Evolutionary conservation across 2,329 filamentous ascomycete genomes (phyloP).

Genomic region (Colletotrichum brevisporum): DNA sequence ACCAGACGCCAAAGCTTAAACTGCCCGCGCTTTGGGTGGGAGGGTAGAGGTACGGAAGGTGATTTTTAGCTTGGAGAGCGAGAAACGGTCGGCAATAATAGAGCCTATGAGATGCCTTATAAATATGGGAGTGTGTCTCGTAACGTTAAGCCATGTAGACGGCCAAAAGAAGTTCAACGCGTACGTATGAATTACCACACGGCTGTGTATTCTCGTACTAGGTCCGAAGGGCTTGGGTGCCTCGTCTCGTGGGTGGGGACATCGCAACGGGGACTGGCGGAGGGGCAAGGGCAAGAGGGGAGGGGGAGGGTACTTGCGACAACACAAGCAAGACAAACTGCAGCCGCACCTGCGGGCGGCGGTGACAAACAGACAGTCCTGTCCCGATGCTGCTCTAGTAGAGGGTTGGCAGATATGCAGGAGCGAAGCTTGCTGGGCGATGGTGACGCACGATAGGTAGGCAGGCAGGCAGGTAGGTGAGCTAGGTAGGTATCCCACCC

Average conservation of each 20-base stretch:
- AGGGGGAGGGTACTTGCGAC: conserved; percentile 9
- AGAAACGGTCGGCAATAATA: too few species aligned
- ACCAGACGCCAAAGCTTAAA: conserved; percentile 38
- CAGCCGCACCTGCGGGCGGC: conserved; percentile 8
- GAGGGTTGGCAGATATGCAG: conserved; percentile 16
- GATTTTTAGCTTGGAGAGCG: too few species aligned
- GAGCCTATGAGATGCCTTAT: too few species aligned
- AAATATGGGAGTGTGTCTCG: too few species aligned
- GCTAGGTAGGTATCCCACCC: background rate
- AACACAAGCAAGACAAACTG: conserved; percentile 31
- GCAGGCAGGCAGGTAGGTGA: too few species aligned
- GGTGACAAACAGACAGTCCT: conserved; percentile 17
- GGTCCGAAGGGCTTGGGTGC: conserved; percentile 16
- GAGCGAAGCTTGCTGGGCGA: conserved; percentile 15
- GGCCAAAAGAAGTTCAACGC: background rate
- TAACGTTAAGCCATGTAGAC: too few species aligned
- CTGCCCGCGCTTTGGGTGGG: background rate
- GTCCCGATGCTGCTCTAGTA: background rate
- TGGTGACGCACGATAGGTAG: conserved; percentile 1
- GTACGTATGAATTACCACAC: conserved; percentile 16
- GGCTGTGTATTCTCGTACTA: background rate
- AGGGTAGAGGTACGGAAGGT: too few species aligned
- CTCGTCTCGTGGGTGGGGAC: conserved; percentile 13
- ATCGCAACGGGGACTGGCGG: background rate
- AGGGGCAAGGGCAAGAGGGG: background rate